Evolutionary conservation across 1,284 basidiomycete species (phyloP).

Genomic region (Garcileccinum viscosum): DNA sequence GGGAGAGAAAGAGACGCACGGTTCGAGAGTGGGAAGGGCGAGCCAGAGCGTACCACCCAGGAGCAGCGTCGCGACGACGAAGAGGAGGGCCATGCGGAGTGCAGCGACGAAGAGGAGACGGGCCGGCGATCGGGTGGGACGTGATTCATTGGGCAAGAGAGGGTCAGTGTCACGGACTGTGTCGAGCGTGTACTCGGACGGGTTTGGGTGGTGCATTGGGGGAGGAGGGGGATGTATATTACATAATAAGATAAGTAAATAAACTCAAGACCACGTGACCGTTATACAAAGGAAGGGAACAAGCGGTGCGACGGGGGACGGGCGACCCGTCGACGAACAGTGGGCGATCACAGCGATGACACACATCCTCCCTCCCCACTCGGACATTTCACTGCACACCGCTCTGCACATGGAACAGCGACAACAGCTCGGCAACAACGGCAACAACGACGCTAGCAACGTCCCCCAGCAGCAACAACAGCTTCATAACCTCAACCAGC

Average conservation of each 20-base stretch:
- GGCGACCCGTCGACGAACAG: conserved; percentile 19
- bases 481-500: conserved; percentile 48
- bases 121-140: conserved; percentile 49
- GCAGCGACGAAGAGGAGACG: conserved; percentile 78
- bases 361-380: conserved; percentile 53
- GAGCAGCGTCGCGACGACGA: conserved; percentile 70
- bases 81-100: conserved; percentile 82
- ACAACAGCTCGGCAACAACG: conserved; percentile 46
- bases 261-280: conserved; percentile 26
- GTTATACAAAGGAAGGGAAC: conserved; percentile 33
- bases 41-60: conserved; percentile 80
- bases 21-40: conserved; percentile 78
- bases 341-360: conserved; percentile 45
- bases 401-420: conserved; percentile 70
- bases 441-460: conserved; percentile 29
- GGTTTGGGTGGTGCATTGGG: conserved; percentile 43
- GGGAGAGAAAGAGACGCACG: conserved; percentile 52
- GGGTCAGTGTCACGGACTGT: conserved; percentile 49
- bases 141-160: conserved; percentile 32
- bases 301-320: conserved; percentile 3
- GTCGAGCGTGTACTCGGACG: conserved; percentile 72
- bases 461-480: conserved; percentile 44
- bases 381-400: conserved; percentile 60
- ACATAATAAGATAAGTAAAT: neutral
- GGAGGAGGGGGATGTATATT: neutral